These are phyloP conservation scores for Talaromyces sp. DNA, from an alignment of 2,329 filamentous ascomycete genomes.

Conservation along the genomic window DNA sequence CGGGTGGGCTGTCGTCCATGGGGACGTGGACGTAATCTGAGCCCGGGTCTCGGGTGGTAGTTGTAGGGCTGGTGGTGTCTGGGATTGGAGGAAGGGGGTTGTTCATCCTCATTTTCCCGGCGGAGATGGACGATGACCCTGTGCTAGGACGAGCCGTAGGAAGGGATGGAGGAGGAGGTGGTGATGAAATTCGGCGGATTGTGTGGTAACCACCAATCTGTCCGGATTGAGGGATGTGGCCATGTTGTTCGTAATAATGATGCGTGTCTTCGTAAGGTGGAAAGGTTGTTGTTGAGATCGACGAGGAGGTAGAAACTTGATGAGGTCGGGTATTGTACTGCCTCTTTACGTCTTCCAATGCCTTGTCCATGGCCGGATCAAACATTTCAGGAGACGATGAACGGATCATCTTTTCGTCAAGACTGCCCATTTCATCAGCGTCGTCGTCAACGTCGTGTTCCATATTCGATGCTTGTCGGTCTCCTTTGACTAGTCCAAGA, in stretches of 20 bases:
- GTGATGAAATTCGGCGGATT: conserved; percentile 17
- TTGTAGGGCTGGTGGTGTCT: conserved; percentile 25
- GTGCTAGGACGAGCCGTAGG: conserved; percentile 27
- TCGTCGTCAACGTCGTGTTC: conserved; percentile 13
- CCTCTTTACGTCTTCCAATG: conserved; percentile 24
- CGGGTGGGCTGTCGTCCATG: conserved; percentile 1
- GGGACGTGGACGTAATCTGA: conserved; percentile 12
- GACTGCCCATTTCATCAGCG: conserved; percentile 27
- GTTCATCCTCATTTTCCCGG: conserved; percentile 12
- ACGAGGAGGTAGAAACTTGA: conserved; percentile 23
- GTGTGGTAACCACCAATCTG: conserved; percentile 19
- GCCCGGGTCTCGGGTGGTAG: not conserved
- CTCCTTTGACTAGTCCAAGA: conserved; percentile 77
- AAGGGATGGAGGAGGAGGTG: conserved; percentile 22
- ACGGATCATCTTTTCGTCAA: conserved; percentile 31
- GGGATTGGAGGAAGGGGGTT: conserved; percentile 37
- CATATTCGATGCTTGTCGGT: conserved; percentile 41
- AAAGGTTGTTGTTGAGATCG: conserved; percentile 24
- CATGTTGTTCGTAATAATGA: conserved; percentile 22
- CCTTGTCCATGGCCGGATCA: conserved; percentile 23
- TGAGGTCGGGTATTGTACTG: conserved; percentile 25
- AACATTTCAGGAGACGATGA: conserved; percentile 23
- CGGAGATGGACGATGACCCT: conserved; percentile 2
- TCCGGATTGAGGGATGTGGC: conserved; percentile 1
- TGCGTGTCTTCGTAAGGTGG: conserved; percentile 33